Base-by-base conservation (phyloP, 176 grass and related monocot species). In the Musa acuminata region DNA sequence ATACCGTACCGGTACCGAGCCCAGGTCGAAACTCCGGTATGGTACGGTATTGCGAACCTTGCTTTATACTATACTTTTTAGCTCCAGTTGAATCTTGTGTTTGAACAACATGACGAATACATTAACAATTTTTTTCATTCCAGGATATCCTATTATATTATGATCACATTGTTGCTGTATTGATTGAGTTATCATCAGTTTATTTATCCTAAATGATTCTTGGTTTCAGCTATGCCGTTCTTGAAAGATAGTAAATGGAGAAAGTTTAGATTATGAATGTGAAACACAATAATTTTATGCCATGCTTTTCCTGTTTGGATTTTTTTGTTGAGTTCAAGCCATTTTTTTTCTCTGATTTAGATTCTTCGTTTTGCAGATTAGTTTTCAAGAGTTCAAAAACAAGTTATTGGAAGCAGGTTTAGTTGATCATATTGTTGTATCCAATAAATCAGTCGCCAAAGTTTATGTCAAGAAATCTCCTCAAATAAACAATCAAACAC, bases 331-430 rank as follows among this genome's bases (percentile, higher is more conserved):
- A 11, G 8, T 35, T 12, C 8, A 43, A 26, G 63, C 10, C 24
- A 13, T 3, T 26, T 26, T 65, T 10, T 20, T 13, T 26, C 8
- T 2, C 10, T 65, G 63, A 65, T 65, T 21, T 11, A 29, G 23
- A 64, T 84, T 69, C 57, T 74, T 52, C 55, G n/a, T 80, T 79
- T 74, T 85, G 55, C 84, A 98, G 90, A 93, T 93, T 85, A 98
- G 90, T 84, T 98, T 98, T 77, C 88, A 93, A 85, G 94, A 91
- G 65, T 98, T 91, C 86, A 93, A 87, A 79, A 98, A 93, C 71
- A 93, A 91, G 78, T 82, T 98, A 75, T 66, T 98, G 51, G 88
- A 91, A 84, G 84, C 85, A 69, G 88, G 90, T 35, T 87, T 98
- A 79, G 94, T 93, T 83, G 88, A 91, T 65, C 94, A 64, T 20